Percentiles rank a stretch among this genome's conserved stretches.
Conservation (phyloP, 768 basidiomycete species). For the Lactifluus subvellereus region DNA sequence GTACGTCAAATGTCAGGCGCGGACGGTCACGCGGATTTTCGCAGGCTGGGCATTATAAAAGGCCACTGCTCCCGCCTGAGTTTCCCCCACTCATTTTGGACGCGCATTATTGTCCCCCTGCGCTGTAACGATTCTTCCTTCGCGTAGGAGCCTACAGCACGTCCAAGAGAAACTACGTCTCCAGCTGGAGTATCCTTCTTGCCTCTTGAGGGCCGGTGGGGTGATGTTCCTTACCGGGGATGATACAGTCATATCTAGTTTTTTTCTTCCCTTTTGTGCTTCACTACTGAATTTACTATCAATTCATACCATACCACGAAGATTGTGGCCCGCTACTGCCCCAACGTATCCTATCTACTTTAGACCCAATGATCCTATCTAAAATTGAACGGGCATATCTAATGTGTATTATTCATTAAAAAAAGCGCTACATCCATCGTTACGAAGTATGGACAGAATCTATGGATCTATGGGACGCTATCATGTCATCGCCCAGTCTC, state of each 20-base stretch:
- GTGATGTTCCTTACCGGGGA: conserved; percentile 38
- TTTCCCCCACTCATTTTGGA: conserved; percentile 33
- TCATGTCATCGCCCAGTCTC: neutral
- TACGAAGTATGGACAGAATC: neutral
- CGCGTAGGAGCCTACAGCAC: conserved; percentile 39
- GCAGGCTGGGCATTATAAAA: neutral
- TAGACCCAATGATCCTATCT: neutral
- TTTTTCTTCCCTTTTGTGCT: neutral
- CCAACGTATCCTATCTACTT: neutral
- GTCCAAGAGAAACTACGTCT: conserved; percentile 30
- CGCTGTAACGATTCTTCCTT: conserved; percentile 26
- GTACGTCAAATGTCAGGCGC: too few species aligned
- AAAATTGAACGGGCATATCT: neutral
- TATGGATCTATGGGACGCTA: neutral
- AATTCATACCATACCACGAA: neutral
- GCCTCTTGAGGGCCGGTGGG: conserved; percentile 27
- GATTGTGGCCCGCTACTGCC: neutral
- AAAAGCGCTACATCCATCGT: too few species aligned
- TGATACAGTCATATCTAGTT: conserved; percentile 26
- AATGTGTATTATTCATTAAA: neutral
- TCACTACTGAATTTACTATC: neutral
- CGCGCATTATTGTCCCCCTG: conserved; percentile 40
- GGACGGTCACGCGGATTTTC: neutral
- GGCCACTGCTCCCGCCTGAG: too few species aligned
- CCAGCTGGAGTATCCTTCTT: conserved; percentile 36